Conservation (phyloP, 2,329 filamentous ascomycete genomes). For the Cytospora piceae region DNA sequence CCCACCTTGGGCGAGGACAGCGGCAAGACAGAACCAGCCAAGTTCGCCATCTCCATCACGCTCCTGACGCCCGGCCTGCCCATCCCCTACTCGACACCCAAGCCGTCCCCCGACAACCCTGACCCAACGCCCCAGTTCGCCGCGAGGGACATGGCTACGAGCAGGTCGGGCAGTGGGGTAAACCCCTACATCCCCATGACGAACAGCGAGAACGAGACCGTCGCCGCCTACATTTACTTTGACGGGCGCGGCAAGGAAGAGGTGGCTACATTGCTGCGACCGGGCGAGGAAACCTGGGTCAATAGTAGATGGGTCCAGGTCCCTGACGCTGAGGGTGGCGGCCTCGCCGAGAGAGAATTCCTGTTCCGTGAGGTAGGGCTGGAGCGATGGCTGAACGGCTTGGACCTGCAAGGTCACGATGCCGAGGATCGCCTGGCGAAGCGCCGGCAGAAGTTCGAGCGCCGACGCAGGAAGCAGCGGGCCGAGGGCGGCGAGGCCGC, state of each 20-base stretch:
- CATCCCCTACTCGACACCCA: slow-evolving; percentile 91
- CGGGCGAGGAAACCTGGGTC: slow-evolving; percentile 98
- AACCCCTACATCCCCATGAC: slow-evolving; percentile 91
- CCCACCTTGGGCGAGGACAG: slow-evolving; percentile 73
- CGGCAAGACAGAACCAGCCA: slow-evolving; percentile 86
- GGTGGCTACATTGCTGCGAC: slow-evolving; percentile 87
- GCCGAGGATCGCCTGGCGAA: slow-evolving; percentile 88
- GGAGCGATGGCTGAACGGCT: slow-evolving; percentile 93
- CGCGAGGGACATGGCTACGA: slow-evolving; percentile 65
- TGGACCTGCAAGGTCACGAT: slow-evolving; percentile 93
- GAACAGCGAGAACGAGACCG: slow-evolving; percentile 91
- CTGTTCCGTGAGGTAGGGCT: slow-evolving; percentile 95
- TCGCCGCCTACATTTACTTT: slow-evolving; percentile 98
- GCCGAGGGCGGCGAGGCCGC: slow-evolving; percentile 44
- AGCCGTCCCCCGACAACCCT: slow-evolving; percentile 74
- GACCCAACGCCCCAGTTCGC: slow-evolving; percentile 83
- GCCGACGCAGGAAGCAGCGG: slow-evolving; percentile 67
- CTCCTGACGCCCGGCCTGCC: slow-evolving; percentile 85
- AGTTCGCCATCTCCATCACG: slow-evolving; percentile 97
- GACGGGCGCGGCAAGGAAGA: slow-evolving; percentile 95
- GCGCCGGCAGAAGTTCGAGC: slow-evolving; percentile 78
- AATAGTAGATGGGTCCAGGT: slow-evolving; percentile 98
- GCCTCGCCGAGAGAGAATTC: slow-evolving; percentile 94
- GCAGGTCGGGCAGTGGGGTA: slow-evolving; percentile 59
- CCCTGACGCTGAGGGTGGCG: slow-evolving; percentile 86